phyloP scores from a whole-genome alignment of 2,329 filamentous ascomycete genomes.

The Hypomyces perniciosus region DNA sequence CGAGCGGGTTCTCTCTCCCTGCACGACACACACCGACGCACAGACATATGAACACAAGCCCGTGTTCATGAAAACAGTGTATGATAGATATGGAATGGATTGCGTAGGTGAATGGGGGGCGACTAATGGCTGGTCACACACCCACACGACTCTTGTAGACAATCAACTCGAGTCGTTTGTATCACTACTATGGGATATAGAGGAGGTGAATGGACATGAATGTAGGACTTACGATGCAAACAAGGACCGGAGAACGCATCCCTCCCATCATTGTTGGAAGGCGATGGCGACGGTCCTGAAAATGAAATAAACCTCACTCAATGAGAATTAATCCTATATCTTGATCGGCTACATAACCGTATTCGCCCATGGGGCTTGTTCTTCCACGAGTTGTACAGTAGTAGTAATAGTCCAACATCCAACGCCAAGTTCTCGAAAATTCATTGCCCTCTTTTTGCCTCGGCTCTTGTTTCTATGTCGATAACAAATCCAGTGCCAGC shows the following conservation, averaged over 20 bases:
- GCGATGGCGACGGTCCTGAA: not conserved
- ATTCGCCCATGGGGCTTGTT: not conserved
- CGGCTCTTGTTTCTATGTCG: slow-evolving; percentile 13
- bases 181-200: slow-evolving; percentile 6
- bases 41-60: not conserved
- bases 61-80: not conserved
- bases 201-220: not conserved
- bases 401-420: slow-evolving; percentile 8
- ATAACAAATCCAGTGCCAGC: slow-evolving; percentile 12
- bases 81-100: not conserved
- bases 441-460: slow-evolving; percentile 5
- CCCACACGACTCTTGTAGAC: not conserved
- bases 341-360: not conserved
- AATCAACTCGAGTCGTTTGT: slow-evolving; percentile 3
- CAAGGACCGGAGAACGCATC: not conserved
- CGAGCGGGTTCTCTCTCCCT: not conserved
- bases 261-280: not conserved
- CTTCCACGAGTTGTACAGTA: slow-evolving; percentile 8
- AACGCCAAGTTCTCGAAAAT: slow-evolving; percentile 12
- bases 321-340: slow-evolving; percentile 11
- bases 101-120: not conserved
- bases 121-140: not conserved
- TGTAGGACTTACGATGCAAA: not conserved
- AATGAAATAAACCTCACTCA: slow-evolving; percentile 8
- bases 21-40: not conserved